A percentile compares a stretch with the other conserved stretches of the same genome.
phyloP scores from a whole-genome alignment of 768 basidiomycete genomes.

The Sporobolomyces pararoseus region DNA sequence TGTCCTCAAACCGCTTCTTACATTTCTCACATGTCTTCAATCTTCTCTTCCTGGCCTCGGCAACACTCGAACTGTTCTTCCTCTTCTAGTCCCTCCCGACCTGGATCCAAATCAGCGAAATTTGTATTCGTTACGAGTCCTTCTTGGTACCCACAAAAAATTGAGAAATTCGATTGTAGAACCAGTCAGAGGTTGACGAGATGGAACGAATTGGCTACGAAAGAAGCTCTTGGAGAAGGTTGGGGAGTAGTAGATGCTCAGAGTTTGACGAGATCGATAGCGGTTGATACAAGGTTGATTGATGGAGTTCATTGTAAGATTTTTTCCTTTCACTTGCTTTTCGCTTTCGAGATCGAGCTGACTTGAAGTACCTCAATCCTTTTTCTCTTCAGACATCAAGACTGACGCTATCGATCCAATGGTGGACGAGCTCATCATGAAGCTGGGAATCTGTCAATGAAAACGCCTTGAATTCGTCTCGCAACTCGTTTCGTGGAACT shows the following conservation, averaged over 20 bases:
- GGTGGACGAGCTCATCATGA: constrained; percentile 18
- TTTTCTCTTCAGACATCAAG: constrained; percentile 8
- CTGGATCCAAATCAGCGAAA: background rate
- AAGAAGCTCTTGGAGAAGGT: background rate
- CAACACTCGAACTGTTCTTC: background rate
- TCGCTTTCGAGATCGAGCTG: background rate
- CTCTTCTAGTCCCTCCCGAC: too few relatives aligned
- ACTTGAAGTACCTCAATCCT: too few relatives aligned
- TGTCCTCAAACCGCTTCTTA: constrained; percentile 18
- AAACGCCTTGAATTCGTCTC: too few relatives aligned
- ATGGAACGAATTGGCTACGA: background rate
- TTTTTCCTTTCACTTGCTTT: background rate
- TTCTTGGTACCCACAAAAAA: constrained; percentile 13
- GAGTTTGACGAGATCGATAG: background rate
- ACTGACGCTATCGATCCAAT: constrained; percentile 32
- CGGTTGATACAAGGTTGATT: constrained; percentile 13
- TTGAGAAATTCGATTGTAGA: constrained; percentile 22
- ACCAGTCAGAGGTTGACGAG: constrained; percentile 16
- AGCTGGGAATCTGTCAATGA: constrained; percentile 21
- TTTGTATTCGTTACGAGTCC: constrained; percentile 26
- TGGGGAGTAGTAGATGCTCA: constrained; percentile 25
- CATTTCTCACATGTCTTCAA: background rate
- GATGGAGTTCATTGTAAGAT: constrained; percentile 35
- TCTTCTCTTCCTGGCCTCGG: background rate
- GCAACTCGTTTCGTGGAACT: too few relatives aligned